Base-by-base conservation (phyloP, 2,329 filamentous ascomycete genomes). In the Hypoxylon sp. region DNA sequence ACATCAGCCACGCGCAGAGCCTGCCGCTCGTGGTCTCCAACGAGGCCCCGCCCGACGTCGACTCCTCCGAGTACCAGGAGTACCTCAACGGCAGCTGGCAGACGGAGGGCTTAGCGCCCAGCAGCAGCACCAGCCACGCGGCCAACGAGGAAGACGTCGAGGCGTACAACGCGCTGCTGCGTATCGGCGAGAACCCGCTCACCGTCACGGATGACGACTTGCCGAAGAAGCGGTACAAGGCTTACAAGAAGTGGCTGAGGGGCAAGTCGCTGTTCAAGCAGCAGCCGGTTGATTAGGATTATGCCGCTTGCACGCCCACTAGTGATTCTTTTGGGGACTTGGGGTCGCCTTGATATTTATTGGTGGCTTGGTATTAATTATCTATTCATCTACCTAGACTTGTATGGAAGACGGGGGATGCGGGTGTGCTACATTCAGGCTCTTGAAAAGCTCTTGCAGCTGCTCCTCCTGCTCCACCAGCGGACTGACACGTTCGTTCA, bases 231-330 rank as follows among this genome's bases (percentile, higher is more conserved):
- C 80, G 94, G 62, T 99, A 99, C 72, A 97, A 96, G 74, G 90
- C 92, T 7, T 99, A 99, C 73, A 78, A 87, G 65, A 95, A 97
- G 73, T 99, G 94, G 93, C 77, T 99, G 67, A 82, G 86, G 56
- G 93, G 93, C 12, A 97, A 97, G 76, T 96, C 91, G 64, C 81
- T 97, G 65, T 97, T 97, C 71, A 97, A 97, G 73, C 92, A 97
- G 78, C 84, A 87, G 70, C 84, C 87, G 34, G 77, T 83, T 42
- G 81, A 82, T 57, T 82, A 73, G 73, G 62, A 51, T 35, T 64
- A 66, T 45, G 44, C 57, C 44, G 38, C 31, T 37, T 46, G 30
- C 60, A 64, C 31, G 20, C 56, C 57, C 12, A 47, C 51, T 45
- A 67, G 63, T 38, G 62, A 59, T 27, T 55, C 48, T 8, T 62